Base-by-base conservation (phyloP, 1,139 yeast species). In the Debaryomyces psychrophilus region DNA sequence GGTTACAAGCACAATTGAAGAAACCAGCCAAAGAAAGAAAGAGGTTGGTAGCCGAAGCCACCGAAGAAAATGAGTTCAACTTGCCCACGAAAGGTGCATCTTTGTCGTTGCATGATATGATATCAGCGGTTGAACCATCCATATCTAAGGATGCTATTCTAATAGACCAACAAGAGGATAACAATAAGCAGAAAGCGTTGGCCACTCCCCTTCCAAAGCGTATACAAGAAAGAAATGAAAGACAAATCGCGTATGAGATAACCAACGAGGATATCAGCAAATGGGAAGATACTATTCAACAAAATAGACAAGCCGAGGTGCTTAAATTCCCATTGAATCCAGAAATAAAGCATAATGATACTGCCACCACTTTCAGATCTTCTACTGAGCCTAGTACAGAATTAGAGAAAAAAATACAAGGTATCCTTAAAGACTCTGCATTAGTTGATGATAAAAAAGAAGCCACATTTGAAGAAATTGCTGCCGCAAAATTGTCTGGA, bases 231-330 rank as follows among this genome's bases (percentile, higher is more conserved):
- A 82, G 95, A 59, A 81, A 87, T 55, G 97, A 92, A 57, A 81
- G 99, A 61, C 78, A 77, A 51, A 98, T 95, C 1, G 99, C 99
- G 0, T 92, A 88, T 61, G 95, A 88, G 46, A 79, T 93, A 27
- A 83, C 97, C 43, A 90, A 85, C 54, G 87, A 86, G 44, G 96
- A 93, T 59, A 88, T 93, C 4, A 77, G 83, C 49, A 87, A 86
- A 65, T 93, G 99, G 98, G 81, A 83, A 49, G 96, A 90, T 45
- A 81, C 86, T 0, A 90, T 93, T 11, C 82, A 83, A 52, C 78
- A 82, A 47, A 87, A 89, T 57, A 81, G 96, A 56, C 82, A 83
- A 50, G 95, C 97, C 1, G 97, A 92, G 58, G 92, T 87, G 45
- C 69, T 93, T 43, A 79, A 81, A 47, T 92, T 93, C 64, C 90